A percentile compares a stretch with the other conserved stretches of the same genome.
Conservation (phyloP, 768 basidiomycete genomes). For the Termitomyces sp. region DNA sequence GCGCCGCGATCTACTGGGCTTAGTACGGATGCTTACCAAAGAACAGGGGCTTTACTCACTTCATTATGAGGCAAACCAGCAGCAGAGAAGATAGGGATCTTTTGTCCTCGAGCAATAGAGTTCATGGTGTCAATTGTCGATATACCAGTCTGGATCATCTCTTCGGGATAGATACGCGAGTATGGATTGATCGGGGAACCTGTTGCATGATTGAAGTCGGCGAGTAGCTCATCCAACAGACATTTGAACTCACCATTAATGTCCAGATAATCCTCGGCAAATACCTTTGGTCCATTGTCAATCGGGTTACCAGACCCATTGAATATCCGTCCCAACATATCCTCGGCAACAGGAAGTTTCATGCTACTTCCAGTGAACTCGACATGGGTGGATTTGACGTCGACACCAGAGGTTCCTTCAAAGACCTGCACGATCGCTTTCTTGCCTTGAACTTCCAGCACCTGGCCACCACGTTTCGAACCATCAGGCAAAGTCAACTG, state of each 20-base stretch:
- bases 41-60: constrained; percentile 41
- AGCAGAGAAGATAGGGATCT: constrained; percentile 99
- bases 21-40: constrained; percentile 5
- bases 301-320: constrained; percentile 98
- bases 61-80: constrained; percentile 99
- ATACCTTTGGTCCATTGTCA: constrained; percentile 97
- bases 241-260: constrained; percentile 77
- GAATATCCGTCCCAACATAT: constrained; percentile 99
- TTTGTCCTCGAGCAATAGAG: constrained; percentile 99
- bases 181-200: constrained; percentile 98
- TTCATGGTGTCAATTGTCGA: constrained; percentile 98
- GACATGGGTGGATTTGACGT: constrained; percentile 96
- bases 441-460: constrained; percentile 96
- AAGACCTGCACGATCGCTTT: constrained; percentile 99
- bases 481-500: constrained; percentile 94
- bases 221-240: constrained; percentile 11
- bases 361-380: constrained; percentile 98
- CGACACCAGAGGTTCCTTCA: constrained; percentile 96
- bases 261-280: constrained; percentile 98
- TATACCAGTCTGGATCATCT: constrained; percentile 99
- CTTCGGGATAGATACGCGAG: constrained; percentile 98
- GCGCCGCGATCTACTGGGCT: constrained; percentile 84
- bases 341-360: constrained; percentile 98
- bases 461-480: constrained; percentile 92
- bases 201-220: constrained; percentile 29